These are phyloP conservation scores for Paramecium sonneborni DNA, from an alignment of 73 alveolate genomes.

Conservation along the genomic window DNA sequence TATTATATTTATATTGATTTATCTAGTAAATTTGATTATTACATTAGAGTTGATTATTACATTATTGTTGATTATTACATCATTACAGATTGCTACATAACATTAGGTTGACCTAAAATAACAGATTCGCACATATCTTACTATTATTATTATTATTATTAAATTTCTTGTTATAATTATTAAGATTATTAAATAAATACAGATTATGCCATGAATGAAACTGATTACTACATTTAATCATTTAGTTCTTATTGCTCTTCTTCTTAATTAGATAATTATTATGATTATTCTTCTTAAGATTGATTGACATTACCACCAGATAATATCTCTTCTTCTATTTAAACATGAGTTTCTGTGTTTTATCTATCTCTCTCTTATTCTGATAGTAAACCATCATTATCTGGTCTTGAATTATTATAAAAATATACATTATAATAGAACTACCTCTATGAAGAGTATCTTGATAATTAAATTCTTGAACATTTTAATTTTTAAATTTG, in stretches of 20 bases:
- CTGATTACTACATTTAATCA: not conserved
- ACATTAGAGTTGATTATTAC: not conserved
- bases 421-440: not conserved
- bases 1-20: not conserved
- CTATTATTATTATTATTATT: not conserved
- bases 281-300: not conserved
- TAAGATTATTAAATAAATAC: not conserved
- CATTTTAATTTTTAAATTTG: not conserved
- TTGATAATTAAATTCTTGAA: not conserved
- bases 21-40: not conserved
- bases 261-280: not conserved
- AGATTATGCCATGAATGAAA: not conserved
- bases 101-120: not conserved
- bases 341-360: not conserved
- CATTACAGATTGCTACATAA: not conserved
- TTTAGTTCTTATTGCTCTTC: not conserved
- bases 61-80: not conserved
- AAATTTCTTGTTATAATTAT: not conserved
- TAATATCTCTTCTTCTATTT: not conserved
- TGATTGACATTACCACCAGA: not conserved
- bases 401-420: not conserved
- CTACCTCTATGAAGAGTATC: not conserved
- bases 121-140: not conserved
- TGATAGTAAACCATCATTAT: not conserved
- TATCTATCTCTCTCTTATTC: not conserved